Base-by-base conservation (phyloP, 345 rosid species). In the Sapria himalayana region DNA sequence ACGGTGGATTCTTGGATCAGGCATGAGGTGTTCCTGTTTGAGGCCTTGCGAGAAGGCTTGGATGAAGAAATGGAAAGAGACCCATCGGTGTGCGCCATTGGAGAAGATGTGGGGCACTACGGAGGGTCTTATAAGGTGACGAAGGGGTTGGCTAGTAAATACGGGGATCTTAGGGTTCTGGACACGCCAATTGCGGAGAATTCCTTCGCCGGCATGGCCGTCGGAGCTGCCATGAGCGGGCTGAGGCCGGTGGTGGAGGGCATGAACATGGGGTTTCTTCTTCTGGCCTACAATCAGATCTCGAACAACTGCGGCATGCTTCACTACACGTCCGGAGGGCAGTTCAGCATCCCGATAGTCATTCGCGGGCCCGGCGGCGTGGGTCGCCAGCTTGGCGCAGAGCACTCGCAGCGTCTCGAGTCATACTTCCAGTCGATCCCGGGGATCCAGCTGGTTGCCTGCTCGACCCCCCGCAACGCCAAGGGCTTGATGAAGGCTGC, bases 291-390 rank as follows among this genome's bases (percentile, higher is more conserved):
- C 69, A 82, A 82, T 70, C 97, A 86, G 64, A 86, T 86, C 66
- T 82, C 97, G 48, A 86, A 86, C 76, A 81, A 81, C 49, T 82
- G 98, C 6, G 97, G 97, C 37, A 86, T 86, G 97, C 93, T 86
- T 33, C 97, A 86, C 51, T 86, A 82, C 65, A 86, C 97, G 22
- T 86, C 97, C 3, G 94, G 97, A 33, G 97, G 97, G 24, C 97
- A 86, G 63, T 86, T 82, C 54, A 78, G 62, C 3, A 82, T 86
- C 35, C 97, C 97, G 0, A 48, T 74, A 7, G 97, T 86, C 21
- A 82, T 82, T 41, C 97, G 94, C 16, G 97, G 97, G n/a, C 97
- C 97, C 0, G 97, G 97, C 42, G 97, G 97, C 44, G 97, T 86
- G 10, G 97, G 97, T 0, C 68, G 97, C 10, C 92, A 86, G 54